Percentiles rank a stretch among this genome's conserved stretches.
These are phyloP conservation scores for Apiospora sp. DNA, from an alignment of 2,329 filamentous ascomycete genomes.

Conservation along the genomic window DNA sequence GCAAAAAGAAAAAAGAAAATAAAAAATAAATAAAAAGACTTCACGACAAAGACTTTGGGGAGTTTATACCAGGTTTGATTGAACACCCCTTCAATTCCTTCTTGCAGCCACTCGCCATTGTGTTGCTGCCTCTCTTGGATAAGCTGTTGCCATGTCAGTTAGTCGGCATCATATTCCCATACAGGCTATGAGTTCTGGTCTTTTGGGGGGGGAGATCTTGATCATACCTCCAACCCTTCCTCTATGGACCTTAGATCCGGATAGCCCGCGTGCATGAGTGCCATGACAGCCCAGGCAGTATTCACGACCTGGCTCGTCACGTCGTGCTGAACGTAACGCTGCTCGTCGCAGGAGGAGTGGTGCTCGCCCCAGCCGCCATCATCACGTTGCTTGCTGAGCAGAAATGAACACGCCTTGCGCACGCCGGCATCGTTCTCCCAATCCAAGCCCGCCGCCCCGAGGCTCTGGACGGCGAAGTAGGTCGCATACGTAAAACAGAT, in stretches of 20 bases:
- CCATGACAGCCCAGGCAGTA: neutral
- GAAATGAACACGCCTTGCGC: neutral
- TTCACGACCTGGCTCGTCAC: neutral
- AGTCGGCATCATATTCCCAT: neutral
- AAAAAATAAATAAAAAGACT: too few relatives aligned
- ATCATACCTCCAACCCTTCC: neutral
- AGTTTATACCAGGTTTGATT: neutral
- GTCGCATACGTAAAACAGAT: neutral
- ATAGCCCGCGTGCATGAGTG: conserved; percentile 15
- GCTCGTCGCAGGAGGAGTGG: neutral
- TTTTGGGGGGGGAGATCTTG: too few relatives aligned
- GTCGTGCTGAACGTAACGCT: neutral
- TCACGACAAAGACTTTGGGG: too few relatives aligned
- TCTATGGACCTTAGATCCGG: neutral
- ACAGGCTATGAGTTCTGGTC: too few relatives aligned
- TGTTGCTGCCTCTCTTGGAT: neutral
- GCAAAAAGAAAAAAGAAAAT: neutral
- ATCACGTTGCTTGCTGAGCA: neutral
- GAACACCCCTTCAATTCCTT: neutral
- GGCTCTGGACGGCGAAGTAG: neutral
- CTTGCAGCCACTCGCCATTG: neutral
- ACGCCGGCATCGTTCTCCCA: neutral
- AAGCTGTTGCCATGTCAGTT: neutral
- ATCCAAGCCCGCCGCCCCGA: neutral
- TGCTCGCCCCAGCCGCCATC: neutral